These are phyloP conservation scores for Cyberlindnera xylosilytica DNA, from an alignment of 805 yeast species.

Conservation along the genomic window DNA sequence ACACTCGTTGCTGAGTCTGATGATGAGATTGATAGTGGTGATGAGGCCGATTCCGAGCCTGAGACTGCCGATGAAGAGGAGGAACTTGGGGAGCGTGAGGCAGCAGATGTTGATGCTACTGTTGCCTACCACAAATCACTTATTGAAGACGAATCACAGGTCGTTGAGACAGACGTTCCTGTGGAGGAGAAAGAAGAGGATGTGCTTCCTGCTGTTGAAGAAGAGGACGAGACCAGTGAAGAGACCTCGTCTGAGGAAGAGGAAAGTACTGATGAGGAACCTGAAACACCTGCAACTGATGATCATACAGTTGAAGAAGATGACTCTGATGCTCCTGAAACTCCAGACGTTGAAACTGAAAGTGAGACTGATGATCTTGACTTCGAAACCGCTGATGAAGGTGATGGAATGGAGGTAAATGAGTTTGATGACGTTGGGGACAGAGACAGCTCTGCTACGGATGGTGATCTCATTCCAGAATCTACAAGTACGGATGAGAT, in stretches of 20 bases:
- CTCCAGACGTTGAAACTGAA: constrained; percentile 4
- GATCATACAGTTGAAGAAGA: background rate
- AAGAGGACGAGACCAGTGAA: background rate
- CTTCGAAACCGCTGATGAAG: background rate
- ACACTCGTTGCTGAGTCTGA: background rate
- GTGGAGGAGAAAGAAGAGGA: background rate
- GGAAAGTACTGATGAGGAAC: background rate
- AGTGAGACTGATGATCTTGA: too few species aligned
- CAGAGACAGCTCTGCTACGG: background rate
- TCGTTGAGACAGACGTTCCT: constrained; percentile 1
- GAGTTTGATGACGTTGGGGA: too few species aligned
- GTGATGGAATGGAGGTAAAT: background rate
- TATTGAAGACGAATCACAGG: constrained; percentile 4
- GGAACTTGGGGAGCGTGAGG: background rate
- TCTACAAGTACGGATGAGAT: too few species aligned
- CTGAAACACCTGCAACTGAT: background rate
- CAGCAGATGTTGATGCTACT: constrained; percentile 1
- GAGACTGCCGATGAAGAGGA: background rate
- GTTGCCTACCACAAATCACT: constrained; percentile 1
- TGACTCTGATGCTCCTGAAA: background rate
- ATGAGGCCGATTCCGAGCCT: constrained; percentile 10
- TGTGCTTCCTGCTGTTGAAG: background rate
- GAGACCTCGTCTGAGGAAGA: constrained; percentile 2
- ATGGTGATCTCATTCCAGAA: too few species aligned
- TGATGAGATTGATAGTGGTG: constrained; percentile 4